These are phyloP conservation scores for Fusarium buharicum DNA, from an alignment of 2,329 filamentous ascomycete genomes.

Conservation along the genomic window DNA sequence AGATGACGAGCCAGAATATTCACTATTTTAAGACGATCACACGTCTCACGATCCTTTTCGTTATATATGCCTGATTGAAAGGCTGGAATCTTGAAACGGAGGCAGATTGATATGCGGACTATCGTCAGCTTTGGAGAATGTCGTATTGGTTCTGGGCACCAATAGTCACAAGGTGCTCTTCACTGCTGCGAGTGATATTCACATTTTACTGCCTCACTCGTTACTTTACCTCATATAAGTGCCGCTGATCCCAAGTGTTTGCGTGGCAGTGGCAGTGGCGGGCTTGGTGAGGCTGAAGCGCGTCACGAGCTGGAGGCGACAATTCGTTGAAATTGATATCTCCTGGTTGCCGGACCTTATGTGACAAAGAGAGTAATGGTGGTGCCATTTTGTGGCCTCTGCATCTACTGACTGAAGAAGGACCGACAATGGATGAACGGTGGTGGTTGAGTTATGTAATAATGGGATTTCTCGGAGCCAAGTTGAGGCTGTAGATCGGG, in stretches of 20 bases:
- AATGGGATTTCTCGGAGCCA: constrained; percentile 32
- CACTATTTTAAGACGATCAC: no score
- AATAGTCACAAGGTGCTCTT: no score
- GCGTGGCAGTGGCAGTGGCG: constrained; percentile 53
- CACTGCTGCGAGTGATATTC: no score
- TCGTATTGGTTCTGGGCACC: no score
- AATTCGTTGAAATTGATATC: constrained; percentile 42
- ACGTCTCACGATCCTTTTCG: no score
- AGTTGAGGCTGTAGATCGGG: constrained; percentile 7
- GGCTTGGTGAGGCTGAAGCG: constrained; percentile 56
- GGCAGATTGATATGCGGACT: no score
- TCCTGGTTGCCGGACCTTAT: constrained; percentile 45
- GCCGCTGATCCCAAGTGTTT: neutral
- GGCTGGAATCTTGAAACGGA: no score
- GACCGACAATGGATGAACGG: constrained; percentile 45
- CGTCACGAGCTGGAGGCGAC: constrained; percentile 2
- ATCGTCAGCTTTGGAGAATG: no score
- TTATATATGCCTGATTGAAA: no score
- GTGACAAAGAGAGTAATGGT: constrained; percentile 59
- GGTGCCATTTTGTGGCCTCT: constrained; percentile 60
- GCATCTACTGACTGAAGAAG: constrained; percentile 53
- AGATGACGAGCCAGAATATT: no score
- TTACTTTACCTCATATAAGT: neutral
- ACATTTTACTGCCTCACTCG: no score
- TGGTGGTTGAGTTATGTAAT: constrained; percentile 37